These are phyloP conservation scores for Phylloporus arenicola DNA, from an alignment of 768 basidiomycete species.

Conservation along the genomic window DNA sequence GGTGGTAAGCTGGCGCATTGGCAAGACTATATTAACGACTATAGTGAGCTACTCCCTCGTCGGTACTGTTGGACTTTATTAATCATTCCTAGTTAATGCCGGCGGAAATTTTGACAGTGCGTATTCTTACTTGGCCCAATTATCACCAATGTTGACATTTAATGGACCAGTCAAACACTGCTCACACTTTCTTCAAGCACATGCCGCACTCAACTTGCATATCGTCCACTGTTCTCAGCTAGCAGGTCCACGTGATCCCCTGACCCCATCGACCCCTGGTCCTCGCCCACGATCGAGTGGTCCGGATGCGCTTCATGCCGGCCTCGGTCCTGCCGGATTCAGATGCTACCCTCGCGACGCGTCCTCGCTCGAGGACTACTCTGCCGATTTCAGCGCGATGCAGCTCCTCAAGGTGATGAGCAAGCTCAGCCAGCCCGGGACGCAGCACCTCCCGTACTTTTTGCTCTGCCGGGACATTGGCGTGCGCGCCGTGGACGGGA, in stretches of 20 bases:
- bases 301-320: constrained; percentile 51
- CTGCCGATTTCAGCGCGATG: constrained; percentile 69
- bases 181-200: constrained; percentile 82
- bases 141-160: constrained; percentile 2
- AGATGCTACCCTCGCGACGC: constrained; percentile 43
- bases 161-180: constrained; percentile 58
- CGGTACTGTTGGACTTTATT: neutral
- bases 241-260: constrained; percentile 32
- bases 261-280: constrained; percentile 28
- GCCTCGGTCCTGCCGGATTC: constrained; percentile 57
- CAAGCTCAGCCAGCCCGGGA: constrained; percentile 60
- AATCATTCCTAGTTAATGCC: constrained; percentile 53
- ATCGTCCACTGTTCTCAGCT: constrained; percentile 79
- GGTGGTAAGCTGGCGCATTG: constrained; percentile 83
- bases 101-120: constrained; percentile 67
- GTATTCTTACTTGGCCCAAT: constrained; percentile 18
- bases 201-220: constrained; percentile 77
- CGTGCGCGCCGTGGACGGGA: constrained; percentile 76
- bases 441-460: constrained; percentile 71
- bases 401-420: constrained; percentile 80
- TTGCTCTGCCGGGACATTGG: constrained; percentile 79
- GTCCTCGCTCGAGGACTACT: constrained; percentile 39
- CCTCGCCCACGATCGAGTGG: constrained; percentile 32
- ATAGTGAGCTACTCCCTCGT: constrained; percentile 36
- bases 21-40: constrained; percentile 75